phyloP scores from a whole-genome alignment of 2,329 filamentous ascomycete species.

The Ophiocordyceps australis region DNA sequence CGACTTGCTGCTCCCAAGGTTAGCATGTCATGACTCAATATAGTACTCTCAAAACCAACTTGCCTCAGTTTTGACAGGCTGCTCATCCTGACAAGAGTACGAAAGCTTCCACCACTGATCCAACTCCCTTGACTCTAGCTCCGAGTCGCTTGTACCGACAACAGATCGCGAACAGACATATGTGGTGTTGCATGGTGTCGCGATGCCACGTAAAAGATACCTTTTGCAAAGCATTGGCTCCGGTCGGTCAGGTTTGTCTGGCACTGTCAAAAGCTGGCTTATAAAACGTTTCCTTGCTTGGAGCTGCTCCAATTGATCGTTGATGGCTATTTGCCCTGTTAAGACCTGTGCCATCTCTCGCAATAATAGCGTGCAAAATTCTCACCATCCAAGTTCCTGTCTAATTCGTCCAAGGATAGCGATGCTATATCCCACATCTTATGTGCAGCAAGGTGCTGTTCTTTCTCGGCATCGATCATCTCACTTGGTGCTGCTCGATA shows the following conservation, averaged over 20 bases:
- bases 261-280: constrained; percentile 18
- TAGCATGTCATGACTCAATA: neutral
- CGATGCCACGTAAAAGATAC: constrained; percentile 33
- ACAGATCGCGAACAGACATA: constrained; percentile 29
- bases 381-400: constrained; percentile 17
- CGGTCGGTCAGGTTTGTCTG: constrained; percentile 16
- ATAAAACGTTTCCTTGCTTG: constrained; percentile 17
- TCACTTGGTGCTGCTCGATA: constrained; percentile 19
- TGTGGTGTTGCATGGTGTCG: constrained; percentile 23
- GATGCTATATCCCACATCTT: too few species aligned
- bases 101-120: constrained; percentile 41
- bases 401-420: constrained; percentile 14
- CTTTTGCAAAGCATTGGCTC: constrained; percentile 22
- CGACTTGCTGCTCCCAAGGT: constrained; percentile 22
- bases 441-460: too few species aligned
- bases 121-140: constrained; percentile 9
- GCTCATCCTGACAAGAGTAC: constrained; percentile 17
- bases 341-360: neutral
- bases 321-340: too few species aligned
- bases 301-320: constrained; percentile 12
- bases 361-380: neutral
- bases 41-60: constrained; percentile 1
- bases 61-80: constrained; percentile 31
- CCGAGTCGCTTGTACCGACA: constrained; percentile 22
- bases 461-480: constrained; percentile 14